Evolutionary conservation across 2,329 filamentous ascomycete species (phyloP), one percentile per base, ranked within the genome.

Genomic region (Mariannaea elegans): DNA sequence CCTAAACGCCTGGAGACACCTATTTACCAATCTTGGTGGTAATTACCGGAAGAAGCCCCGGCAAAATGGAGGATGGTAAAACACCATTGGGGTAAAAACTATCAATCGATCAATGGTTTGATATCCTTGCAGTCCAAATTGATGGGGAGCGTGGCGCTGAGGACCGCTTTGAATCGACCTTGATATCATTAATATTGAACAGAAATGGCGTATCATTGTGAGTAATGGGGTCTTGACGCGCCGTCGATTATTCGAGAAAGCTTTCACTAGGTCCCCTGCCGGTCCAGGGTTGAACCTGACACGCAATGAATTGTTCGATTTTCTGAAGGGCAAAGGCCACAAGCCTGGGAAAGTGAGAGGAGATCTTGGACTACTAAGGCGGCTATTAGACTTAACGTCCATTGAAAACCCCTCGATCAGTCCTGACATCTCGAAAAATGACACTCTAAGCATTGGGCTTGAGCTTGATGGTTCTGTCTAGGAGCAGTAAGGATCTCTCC

Each of bases 221-320:
- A 55, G 51, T 14, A 47, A 55, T 12, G 51, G 51, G 13, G 51
- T 55, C 9, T 24, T 55, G n/a, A 55, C 51, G 3, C 42, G 24
- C 23, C 50, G 50, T n/a, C 39, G 31, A 10, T n/a, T 54, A 9
- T 27, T 29, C 10, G 3, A 29, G n/a, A 6, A 36, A 7, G 8
- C 50, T 0, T 54, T 27, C 9, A 39, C 13, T 2, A 41, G 50
- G 5, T 38, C 50, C 4, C 21, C 50, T 4, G 50, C 50, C 3
- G 50, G 39, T 2, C 41, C 46, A 10, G 41, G 46, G 21, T 45
- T 54, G 41, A 44, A n/a, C 3, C n/a, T 54, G n/a, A 46, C 14
- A 7, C 50, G 50, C n/a, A 34, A 12, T 4, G 39, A 54, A 24
- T 46, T 54, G 9, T 31, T 54, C 14, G 21, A 46, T n/a, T 16